Evolutionary conservation across 148 eudicot species (phyloP), one percentile per base, ranked within the genome.

Genomic region (Spergularia bocconei): DNA sequence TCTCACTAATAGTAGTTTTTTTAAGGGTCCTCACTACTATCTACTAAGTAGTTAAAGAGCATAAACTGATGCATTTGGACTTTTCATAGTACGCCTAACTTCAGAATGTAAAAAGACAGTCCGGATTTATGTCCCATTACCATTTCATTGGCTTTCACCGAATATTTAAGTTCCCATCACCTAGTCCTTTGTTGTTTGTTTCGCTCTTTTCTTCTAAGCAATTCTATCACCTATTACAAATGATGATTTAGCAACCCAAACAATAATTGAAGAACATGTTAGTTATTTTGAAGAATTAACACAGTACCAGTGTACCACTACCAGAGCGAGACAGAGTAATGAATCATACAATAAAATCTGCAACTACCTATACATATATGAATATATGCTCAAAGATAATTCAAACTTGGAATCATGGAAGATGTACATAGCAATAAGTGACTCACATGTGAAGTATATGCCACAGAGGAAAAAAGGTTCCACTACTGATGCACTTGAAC

Each of bases 401-500:
- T 74, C 81, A 79, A 74, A 66, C 48, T 36, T 48, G 77, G 51
- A 78, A 72, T 76, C 65, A 79, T 73, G 62, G 71, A 81, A 76
- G 82, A 75, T 79, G 74, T 73, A 73, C 60, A 82, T 57, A 44
- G 76, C 63, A 76, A 78, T 65, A 74, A 82, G 81, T 76, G 73
- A 85, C 88, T 82, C 87, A 80, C 85, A 83, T 82, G 77, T 65
- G 75, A 76, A 68, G 62, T 67, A 67, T 67, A 67, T 71, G 57
- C 70, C 63, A 55, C 54, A 63, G 75, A 69, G 67, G 67, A 81
- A 74, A 74, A 59, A 60, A 70, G 73, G 48, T 76, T 84, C 73
- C 70, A 58, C 70, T 56, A 74, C 59, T 72, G 52, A 62, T 67
- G 67, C 60, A 67, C 82, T 84, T 70, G 63, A 77, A 41, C 67